These are phyloP conservation scores for Lasiosphaeris hirsuta DNA, from an alignment of 495 filamentous ascomycete species.

Conservation along the genomic window DNA sequence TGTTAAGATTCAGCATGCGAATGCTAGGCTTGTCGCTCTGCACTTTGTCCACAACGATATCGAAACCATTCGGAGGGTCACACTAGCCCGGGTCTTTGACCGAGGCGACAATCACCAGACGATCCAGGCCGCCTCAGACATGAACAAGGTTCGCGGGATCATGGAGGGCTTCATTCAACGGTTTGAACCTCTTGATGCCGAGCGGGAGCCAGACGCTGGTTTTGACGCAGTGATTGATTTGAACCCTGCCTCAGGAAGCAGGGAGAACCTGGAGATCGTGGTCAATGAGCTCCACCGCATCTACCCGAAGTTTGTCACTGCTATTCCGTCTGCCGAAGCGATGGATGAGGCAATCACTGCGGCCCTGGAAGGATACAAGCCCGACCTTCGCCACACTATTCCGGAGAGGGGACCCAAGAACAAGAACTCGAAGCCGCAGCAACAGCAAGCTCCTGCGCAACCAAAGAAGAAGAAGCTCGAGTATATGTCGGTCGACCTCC, in stretches of 20 bases:
- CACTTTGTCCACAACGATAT: constrained; percentile 81
- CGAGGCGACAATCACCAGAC: constrained; percentile 98
- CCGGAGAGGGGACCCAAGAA: constrained; percentile 41
- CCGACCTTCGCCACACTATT: constrained; percentile 70
- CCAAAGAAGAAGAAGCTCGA: constrained; percentile 61
- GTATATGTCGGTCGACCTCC: constrained; percentile 73
- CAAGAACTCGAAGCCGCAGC: constrained; percentile 40
- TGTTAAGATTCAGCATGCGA: constrained; percentile 53
- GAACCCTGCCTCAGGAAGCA: constrained; percentile 69
- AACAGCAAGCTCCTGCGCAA: constrained; percentile 30
- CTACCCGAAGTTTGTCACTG: constrained; percentile 71
- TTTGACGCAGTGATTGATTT: constrained; percentile 87
- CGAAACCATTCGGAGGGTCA: constrained; percentile 67
- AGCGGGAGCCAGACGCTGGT: constrained; percentile 61
- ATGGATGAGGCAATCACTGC: constrained; percentile 76
- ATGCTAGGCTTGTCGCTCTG: constrained; percentile 79
- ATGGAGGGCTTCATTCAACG: constrained; percentile 92
- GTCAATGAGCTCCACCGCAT: constrained; percentile 62
- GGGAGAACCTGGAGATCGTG: constrained; percentile 81
- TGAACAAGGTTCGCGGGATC: constrained; percentile 72
- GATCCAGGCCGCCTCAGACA: constrained; percentile 73
- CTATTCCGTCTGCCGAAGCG: constrained; percentile 68
- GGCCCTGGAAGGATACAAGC: constrained; percentile 75
- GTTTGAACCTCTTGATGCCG: constrained; percentile 71
- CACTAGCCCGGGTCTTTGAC: constrained; percentile 70